These are phyloP conservation scores for Penicillium desertorum DNA, from an alignment of 495 filamentous ascomycete genomes.

Conservation along the genomic window DNA sequence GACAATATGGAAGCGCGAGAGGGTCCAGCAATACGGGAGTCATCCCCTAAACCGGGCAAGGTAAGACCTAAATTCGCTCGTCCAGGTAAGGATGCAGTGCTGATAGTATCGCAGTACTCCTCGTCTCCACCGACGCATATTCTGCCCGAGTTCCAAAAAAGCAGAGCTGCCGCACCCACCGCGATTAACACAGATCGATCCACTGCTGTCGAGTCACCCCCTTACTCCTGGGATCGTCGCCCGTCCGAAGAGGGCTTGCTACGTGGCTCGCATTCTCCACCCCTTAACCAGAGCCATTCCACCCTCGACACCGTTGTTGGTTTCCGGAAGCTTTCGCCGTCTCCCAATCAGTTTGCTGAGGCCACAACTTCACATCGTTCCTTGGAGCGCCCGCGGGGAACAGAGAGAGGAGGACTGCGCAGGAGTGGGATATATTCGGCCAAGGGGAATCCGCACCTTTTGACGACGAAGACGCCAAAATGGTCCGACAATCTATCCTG, in stretches of 20 bases:
- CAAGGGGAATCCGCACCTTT: conserved; percentile 43
- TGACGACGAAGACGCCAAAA: conserved; percentile 67
- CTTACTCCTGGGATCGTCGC: conserved; percentile 68
- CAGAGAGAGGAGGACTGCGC: conserved; percentile 45
- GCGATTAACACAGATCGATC: conserved; percentile 60
- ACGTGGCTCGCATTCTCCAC: conserved; percentile 21
- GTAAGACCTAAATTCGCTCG: conserved; percentile 18
- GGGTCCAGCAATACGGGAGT: conserved; percentile 33
- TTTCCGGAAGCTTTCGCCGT: conserved; percentile 23
- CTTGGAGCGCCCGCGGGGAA: conserved; percentile 29
- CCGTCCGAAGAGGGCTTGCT: conserved; percentile 65
- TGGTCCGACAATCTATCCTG: conserved; percentile 61
- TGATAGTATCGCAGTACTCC: conserved; percentile 29
- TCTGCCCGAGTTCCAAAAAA: conserved; percentile 19
- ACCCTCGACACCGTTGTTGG: conserved; percentile 16
- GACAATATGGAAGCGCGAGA: conserved; percentile 58
- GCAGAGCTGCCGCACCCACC: conserved; percentile 40
- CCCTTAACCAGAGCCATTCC: conserved; percentile 4
- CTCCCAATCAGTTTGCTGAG: conserved; percentile 23
- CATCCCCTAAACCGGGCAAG: conserved; percentile 24
- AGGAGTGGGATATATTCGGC: conserved; percentile 48
- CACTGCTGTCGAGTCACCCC: conserved; percentile 56
- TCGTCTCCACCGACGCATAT: conserved; percentile 21
- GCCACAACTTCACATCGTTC: conserved; percentile 42
- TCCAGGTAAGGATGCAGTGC: conserved; percentile 9